Percentiles rank a stretch among this genome's conserved stretches.
Evolutionary conservation across 2,329 filamentous ascomycete genomes (phyloP).

Genomic region (Stromatinia cepivora): DNA sequence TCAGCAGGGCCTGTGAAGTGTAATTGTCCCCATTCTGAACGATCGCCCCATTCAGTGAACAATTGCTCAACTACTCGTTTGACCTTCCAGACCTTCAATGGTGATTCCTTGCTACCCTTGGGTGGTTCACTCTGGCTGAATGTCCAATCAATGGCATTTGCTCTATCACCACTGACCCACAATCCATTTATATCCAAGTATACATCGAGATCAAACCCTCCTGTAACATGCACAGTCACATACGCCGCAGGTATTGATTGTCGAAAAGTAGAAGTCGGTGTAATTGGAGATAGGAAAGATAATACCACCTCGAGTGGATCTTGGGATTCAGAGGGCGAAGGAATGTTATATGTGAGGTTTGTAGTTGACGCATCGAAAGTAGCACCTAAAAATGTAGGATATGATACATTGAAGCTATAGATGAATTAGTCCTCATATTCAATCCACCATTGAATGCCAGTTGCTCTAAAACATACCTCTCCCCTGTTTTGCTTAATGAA

Average conservation of each 20-base stretch:
- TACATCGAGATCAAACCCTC: conserved; percentile 61
- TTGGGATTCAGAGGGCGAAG: conserved; percentile 44
- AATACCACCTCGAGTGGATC: conserved; percentile 55
- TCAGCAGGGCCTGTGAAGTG: conserved; percentile 72
- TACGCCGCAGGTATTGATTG: conserved; percentile 68
- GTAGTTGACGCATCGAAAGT: conserved; percentile 70
- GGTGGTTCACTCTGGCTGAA: conserved; percentile 50
- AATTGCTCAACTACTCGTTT: conserved; percentile 61
- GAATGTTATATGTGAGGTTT: conserved; percentile 65
- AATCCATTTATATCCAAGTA: conserved; percentile 72
- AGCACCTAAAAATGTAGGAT: conserved; percentile 58
- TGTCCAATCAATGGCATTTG: conserved; percentile 69
- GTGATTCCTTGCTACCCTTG: conserved; percentile 42
- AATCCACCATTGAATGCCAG: background rate
- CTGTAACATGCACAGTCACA: conserved; percentile 68
- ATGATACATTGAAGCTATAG: conserved; percentile 56
- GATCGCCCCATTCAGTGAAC: conserved; percentile 73
- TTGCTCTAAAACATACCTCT: conserved; percentile 36
- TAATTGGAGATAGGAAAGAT: conserved; percentile 51
- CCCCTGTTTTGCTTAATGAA: conserved; percentile 49
- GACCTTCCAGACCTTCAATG: conserved; percentile 67
- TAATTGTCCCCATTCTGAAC: conserved; percentile 80
- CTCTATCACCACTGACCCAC: conserved; percentile 77
- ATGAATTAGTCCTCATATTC: conserved; percentile 15
- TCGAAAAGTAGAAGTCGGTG: conserved; percentile 38